A percentile compares a stretch with the other conserved stretches of the same genome.
Evolutionary conservation across 2,329 filamentous ascomycete genomes (phyloP).

Genomic region (Botrytis medusae): DNA sequence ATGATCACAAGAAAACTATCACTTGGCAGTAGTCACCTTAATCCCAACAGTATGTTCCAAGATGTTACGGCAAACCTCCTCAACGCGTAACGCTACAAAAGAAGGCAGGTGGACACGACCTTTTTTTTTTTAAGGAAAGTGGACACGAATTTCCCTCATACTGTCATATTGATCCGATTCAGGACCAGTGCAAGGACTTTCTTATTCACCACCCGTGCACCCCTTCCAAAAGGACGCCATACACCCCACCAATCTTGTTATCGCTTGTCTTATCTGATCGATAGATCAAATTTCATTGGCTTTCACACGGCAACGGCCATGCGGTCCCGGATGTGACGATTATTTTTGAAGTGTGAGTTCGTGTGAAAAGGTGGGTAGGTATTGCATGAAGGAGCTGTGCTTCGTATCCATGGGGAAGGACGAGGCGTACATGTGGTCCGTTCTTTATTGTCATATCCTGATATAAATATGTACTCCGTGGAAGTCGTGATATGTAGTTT

Average conservation of each 20-base stretch:
- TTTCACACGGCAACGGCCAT: background rate
- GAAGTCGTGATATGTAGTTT: background rate
- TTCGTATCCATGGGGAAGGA: background rate
- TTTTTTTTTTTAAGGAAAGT: background rate
- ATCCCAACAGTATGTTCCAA: background rate
- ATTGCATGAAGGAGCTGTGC: background rate
- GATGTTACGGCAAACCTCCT: background rate
- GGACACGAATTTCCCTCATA: background rate
- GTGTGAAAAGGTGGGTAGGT: background rate
- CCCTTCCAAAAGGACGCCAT: too few relatives aligned
- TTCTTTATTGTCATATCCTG: background rate
- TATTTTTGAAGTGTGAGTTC: background rate
- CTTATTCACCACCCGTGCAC: background rate
- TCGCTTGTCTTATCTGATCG: constrained; percentile 7
- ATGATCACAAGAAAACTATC: background rate
- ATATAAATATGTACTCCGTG: background rate
- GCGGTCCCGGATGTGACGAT: background rate
- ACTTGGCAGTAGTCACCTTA: background rate
- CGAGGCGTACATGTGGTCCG: background rate
- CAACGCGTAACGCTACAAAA: too few relatives aligned
- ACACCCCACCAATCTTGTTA: background rate
- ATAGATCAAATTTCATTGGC: background rate
- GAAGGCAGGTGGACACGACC: constrained; percentile 8
- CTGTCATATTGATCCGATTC: background rate
- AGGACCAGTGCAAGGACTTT: background rate